phyloP scores from a whole-genome alignment of 768 basidiomycete species.

The Naganishia kalamii region DNA sequence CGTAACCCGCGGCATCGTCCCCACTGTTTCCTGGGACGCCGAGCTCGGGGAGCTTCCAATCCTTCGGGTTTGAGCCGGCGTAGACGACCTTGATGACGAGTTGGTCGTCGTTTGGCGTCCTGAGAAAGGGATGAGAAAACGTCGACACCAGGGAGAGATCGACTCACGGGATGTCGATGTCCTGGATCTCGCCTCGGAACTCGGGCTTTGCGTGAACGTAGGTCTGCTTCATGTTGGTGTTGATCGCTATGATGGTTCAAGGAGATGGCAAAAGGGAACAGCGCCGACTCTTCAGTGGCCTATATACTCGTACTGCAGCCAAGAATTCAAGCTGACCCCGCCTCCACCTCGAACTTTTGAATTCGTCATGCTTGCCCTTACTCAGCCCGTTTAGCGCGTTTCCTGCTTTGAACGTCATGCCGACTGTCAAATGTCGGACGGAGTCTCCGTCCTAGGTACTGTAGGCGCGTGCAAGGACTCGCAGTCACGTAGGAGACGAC shows the following conservation, averaged over 20 bases:
- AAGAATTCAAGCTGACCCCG: background rate
- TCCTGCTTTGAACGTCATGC: no score
- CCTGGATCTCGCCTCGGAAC: constrained; percentile 4
- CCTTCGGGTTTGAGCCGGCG: constrained; percentile 23
- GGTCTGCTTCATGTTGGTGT: constrained; percentile 6
- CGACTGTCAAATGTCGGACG: no score
- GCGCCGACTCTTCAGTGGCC: background rate
- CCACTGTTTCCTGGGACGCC: constrained; percentile 15
- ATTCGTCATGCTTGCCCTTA: background rate
- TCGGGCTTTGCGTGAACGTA: background rate
- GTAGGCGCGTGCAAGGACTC: no score
- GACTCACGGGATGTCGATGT: constrained; percentile 9
- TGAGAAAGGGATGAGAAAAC: background rate
- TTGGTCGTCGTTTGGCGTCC: constrained; percentile 13
- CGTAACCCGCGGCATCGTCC: constrained; percentile 23
- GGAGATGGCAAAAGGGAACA: no score
- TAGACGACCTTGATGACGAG: constrained; percentile 23
- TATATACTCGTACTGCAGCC: background rate
- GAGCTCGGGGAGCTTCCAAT: constrained; percentile 20
- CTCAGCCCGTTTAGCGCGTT: background rate
- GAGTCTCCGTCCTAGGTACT: no score
- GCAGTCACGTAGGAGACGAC: no score
- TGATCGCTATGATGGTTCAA: background rate
- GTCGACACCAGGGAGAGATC: background rate
- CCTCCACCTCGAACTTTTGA: background rate